phyloP scores from a whole-genome alignment of 2,329 filamentous ascomycete species.

The Colletotrichum sp. region DNA sequence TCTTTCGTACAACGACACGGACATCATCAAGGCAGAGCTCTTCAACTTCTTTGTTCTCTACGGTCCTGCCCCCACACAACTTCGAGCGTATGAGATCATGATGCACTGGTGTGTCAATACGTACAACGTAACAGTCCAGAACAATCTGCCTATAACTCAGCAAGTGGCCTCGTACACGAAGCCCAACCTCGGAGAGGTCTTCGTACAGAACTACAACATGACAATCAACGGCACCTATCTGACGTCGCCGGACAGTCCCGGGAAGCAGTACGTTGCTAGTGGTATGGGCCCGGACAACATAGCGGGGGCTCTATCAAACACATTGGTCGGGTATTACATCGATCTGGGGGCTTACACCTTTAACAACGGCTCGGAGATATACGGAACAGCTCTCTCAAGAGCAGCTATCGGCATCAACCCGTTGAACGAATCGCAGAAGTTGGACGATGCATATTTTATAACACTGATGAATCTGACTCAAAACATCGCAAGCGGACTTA shows the following conservation, averaged over 20 bases:
- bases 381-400: not conserved
- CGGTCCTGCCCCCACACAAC: not conserved
- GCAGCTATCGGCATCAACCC: not conserved
- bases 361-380: not conserved
- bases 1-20: not conserved
- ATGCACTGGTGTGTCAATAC: constrained; percentile 12
- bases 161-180: not conserved
- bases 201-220: not conserved
- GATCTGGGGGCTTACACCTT: not conserved
- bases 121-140: not conserved
- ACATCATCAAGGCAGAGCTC: not conserved
- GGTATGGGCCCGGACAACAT: not conserved
- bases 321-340: not conserved
- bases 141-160: not conserved
- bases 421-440: not conserved
- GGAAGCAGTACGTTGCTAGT: not conserved
- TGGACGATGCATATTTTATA: not conserved
- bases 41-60: constrained; percentile 5
- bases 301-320: not conserved
- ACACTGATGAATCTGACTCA: not conserved
- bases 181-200: not conserved
- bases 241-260: not conserved
- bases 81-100: not conserved
- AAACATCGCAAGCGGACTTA: constrained; percentile 4
- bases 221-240: not conserved